phyloP scores from a whole-genome alignment of 208 protist species.

The Crithidia fasciculata region DNA sequence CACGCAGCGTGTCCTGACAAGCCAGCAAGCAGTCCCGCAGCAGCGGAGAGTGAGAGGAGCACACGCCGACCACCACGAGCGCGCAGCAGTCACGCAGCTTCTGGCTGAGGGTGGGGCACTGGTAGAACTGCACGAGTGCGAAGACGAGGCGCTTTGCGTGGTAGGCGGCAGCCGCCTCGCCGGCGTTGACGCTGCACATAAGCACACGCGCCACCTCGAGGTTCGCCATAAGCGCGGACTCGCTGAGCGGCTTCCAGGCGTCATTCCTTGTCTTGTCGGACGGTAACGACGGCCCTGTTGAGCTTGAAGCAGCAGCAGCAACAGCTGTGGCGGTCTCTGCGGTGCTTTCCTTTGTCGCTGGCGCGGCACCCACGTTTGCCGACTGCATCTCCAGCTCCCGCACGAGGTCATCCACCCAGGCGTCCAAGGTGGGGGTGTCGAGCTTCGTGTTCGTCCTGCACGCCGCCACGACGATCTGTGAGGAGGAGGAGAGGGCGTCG shows the following conservation, averaged over 20 bases:
- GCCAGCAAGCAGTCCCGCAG: constrained; percentile 21
- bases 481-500: constrained; percentile 46
- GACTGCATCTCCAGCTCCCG: constrained; percentile 30
- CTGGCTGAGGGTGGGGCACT: constrained; percentile 24
- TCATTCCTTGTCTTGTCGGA: constrained; percentile 4
- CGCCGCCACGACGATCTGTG: constrained; percentile 56
- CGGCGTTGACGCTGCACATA: constrained; percentile 31
- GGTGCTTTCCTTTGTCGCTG: background rate
- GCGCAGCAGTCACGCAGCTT: constrained; percentile 36
- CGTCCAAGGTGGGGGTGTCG: constrained; percentile 13
- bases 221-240: constrained; percentile 57
- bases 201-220: constrained; percentile 48
- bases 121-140: constrained; percentile 25
- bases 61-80: constrained; percentile 26
- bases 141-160: constrained; percentile 11
- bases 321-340: background rate
- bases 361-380: background rate
- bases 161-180: constrained; percentile 18
- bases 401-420: constrained; percentile 30
- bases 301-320: background rate
- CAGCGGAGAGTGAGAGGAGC: constrained; percentile 15
- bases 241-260: constrained; percentile 41
- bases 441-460: constrained; percentile 41
- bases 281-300: background rate
- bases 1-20: constrained; percentile 9